These are phyloP conservation scores for Suillus sp. DNA, from an alignment of 768 basidiomycete species.

Conservation along the genomic window DNA sequence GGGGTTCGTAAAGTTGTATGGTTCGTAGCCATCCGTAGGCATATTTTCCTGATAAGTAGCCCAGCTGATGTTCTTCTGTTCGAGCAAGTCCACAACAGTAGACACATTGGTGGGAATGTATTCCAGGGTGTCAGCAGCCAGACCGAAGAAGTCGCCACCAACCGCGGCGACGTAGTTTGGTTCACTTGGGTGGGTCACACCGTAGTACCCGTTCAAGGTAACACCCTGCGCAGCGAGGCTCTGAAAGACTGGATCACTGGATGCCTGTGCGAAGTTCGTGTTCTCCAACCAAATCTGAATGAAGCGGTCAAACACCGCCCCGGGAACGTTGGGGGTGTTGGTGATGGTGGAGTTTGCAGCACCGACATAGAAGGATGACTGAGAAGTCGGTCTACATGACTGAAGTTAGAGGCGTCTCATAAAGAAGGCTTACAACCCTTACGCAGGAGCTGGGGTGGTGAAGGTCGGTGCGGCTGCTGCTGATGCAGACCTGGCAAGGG, in stretches of 20 bases:
- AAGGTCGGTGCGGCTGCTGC: constrained; percentile 29
- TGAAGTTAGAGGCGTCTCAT: constrained; percentile 9
- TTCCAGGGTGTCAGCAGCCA: constrained; percentile 40
- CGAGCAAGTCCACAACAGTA: constrained; percentile 61
- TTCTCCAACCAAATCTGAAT: constrained; percentile 66
- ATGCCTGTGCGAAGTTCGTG: constrained; percentile 48
- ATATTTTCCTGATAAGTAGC: constrained; percentile 62
- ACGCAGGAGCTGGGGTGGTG: constrained; percentile 33
- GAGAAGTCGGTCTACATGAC: constrained; percentile 27
- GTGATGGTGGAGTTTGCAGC: constrained; percentile 44
- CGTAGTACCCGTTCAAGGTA: constrained; percentile 46
- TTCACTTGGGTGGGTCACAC: constrained; percentile 59
- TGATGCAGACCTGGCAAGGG: constrained; percentile 21
- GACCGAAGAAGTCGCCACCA: constrained; percentile 57
- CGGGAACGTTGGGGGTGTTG: constrained; percentile 40
- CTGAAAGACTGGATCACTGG: constrained; percentile 30
- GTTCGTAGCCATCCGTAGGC: constrained; percentile 50
- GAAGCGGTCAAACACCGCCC: constrained; percentile 49
- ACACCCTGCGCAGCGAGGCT: constrained; percentile 53
- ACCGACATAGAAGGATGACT: constrained; percentile 45
- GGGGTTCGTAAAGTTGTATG: constrained; percentile 36
- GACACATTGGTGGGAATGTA: constrained; percentile 49
- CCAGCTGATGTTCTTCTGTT: constrained; percentile 60
- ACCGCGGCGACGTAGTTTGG: constrained; percentile 56
- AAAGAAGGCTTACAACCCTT: constrained; percentile 10